phyloP scores from a whole-genome alignment of 768 basidiomycete genomes.

The Udeniomyces megalosporus region DNA sequence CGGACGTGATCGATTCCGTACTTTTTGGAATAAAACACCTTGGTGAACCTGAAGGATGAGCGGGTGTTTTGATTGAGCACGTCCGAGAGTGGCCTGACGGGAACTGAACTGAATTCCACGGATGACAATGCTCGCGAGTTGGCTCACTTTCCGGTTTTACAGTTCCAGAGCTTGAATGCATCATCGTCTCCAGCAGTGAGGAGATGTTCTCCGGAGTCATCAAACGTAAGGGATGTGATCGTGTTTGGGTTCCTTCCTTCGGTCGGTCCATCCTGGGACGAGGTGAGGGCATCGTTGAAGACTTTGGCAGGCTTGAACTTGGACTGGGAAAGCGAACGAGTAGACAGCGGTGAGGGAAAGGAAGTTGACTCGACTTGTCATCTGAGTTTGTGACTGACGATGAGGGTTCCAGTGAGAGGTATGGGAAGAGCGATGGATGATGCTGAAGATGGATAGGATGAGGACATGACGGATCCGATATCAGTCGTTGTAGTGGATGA shows the following conservation, averaged over 20 bases:
- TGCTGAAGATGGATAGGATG: no score
- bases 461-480: no score
- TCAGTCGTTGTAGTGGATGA: no score
- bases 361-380: no score
- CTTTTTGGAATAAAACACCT: constrained; percentile 78
- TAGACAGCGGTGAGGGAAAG: no score
- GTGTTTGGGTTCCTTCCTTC: not conserved
- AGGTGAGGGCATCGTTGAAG: constrained; percentile 55
- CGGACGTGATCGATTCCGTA: constrained; percentile 90
- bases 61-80: not conserved
- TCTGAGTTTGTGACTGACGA: no score
- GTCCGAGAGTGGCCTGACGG: no score
- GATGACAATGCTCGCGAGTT: not conserved
- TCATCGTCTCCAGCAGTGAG: constrained; percentile 86
- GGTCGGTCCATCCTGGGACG: no score
- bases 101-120: not conserved
- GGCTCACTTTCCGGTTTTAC: constrained; percentile 85
- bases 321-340: no score
- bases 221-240: constrained; percentile 74
- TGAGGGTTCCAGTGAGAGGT: no score
- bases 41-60: constrained; percentile 43
- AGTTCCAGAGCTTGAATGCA: constrained; percentile 73
- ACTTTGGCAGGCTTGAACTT: constrained; percentile 79
- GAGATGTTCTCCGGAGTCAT: constrained; percentile 71
- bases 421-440: no score